Conservation (phyloP, 345 rosid species). For the Sonneratia caseolaris region DNA sequence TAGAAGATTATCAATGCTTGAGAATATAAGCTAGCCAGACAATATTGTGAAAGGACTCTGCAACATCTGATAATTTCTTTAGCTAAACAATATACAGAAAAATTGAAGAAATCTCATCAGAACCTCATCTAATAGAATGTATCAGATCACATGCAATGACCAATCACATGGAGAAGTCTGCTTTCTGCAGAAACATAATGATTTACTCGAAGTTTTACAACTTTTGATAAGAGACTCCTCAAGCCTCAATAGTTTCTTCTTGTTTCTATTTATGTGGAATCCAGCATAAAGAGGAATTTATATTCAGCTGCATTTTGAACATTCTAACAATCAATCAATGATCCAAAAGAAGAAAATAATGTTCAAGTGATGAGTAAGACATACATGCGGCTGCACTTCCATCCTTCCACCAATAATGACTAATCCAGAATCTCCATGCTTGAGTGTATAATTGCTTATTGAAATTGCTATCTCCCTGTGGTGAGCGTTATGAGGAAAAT, state of each 20-base stretch:
- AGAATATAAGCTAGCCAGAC: too few relatives aligned
- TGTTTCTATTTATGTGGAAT: neutral
- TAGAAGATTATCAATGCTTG: too few relatives aligned
- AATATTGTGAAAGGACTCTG: too few relatives aligned
- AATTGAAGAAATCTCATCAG: neutral
- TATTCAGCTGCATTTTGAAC: too few relatives aligned
- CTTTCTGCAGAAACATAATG: neutral
- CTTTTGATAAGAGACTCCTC: neutral
- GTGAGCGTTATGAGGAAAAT: conserved; percentile 87
- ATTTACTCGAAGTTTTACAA: neutral
- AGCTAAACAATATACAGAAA: neutral
- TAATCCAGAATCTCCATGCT: conserved; percentile 80
- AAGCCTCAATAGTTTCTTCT: neutral
- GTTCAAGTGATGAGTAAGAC: conserved; percentile 9
- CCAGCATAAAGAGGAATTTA: neutral
- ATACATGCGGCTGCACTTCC: conserved; percentile 90
- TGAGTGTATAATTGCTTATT: conserved; percentile 77
- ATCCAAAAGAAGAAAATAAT: neutral
- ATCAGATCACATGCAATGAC: neutral
- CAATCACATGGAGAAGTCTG: neutral
- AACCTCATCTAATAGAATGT: neutral
- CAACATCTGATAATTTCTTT: neutral
- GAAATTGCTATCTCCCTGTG: conserved; percentile 77
- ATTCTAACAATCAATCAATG: neutral
- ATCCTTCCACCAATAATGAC: conserved; percentile 91